These are phyloP conservation scores for Triticum timopheevii DNA, from an alignment of 176 grass and related monocot genomes.

Conservation along the genomic window DNA sequence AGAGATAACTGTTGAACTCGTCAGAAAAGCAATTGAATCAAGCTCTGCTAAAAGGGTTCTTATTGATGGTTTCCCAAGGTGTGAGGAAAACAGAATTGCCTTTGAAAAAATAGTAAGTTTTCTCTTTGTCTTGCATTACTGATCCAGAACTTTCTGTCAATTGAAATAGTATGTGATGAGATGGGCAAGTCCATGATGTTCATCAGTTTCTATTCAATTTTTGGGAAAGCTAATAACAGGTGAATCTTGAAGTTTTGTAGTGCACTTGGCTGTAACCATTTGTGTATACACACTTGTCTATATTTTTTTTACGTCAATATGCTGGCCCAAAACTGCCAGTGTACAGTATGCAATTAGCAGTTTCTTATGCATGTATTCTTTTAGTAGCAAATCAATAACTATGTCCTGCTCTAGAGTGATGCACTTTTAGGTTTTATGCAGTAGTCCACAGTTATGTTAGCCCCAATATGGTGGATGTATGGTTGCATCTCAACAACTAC, in stretches of 20 bases:
- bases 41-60: constrained; percentile 61
- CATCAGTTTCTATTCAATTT: background rate
- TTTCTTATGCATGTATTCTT: background rate
- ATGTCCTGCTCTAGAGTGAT: background rate
- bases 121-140: constrained; percentile 32
- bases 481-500: background rate
- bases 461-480: background rate
- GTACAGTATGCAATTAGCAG: background rate
- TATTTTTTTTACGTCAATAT: background rate
- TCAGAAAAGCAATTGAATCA: constrained; percentile 68
- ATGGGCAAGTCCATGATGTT: background rate
- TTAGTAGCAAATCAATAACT: background rate
- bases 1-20: constrained; percentile 81
- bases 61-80: constrained; percentile 93
- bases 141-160: background rate
- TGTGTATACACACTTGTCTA: background rate
- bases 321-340: background rate
- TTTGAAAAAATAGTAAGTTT: constrained; percentile 84
- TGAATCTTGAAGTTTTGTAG: background rate
- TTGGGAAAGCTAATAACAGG: background rate
- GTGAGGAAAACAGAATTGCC: constrained; percentile 89
- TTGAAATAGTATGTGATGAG: background rate
- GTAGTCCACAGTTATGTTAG: background rate
- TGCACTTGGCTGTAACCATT: background rate
- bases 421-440: background rate